Evolutionary conservation across 345 rosid species (phyloP), one percentile per base, ranked within the genome.

Genomic region (Salix udensis): DNA sequence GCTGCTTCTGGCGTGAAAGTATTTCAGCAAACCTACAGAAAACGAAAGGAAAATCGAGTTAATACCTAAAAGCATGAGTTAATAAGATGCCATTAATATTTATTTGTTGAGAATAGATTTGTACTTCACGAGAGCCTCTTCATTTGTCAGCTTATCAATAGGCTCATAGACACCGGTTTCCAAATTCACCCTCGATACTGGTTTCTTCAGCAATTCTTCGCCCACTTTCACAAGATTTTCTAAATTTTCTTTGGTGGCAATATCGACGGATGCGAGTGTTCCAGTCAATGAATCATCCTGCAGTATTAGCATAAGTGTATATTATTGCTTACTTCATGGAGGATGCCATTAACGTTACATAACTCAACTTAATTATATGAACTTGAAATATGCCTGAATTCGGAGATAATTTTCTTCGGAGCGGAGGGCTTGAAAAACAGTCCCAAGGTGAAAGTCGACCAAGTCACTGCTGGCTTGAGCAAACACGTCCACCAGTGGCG

Each of bases 391-490:
- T 73, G 84, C 89, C 84, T 89, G 90, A 72, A 89, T 87, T 31
- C 90, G 79, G 9, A 87, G 85, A 44, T 87, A 89, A 65, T 80
- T 90, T 7, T 83, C 70, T 55, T 86, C 86, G 1, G 84, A 80
- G 16, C 76, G 83, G 0, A 91, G 86, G 66, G 92, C 87, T 62
- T 80, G 79, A 28, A 89, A 92, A 1, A 91, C 87, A 0, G 79
- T 67, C 14, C 88, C 79, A 31, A 90, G 75, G 76, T 90, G 92
- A 58, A 79, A 76, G 76, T 92, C 97, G 44, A 89, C 88, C 90
- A 90, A 88, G 69, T 90, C 91, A 5, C 84, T 74, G 40, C 97
- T 90, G 0, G 94, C 94, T 68, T 91, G 90, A 34, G 30, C 87
- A 39, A 89, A 90, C 6, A 82, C 82, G 68, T 92, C 91, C 5